phyloP scores from a whole-genome alignment of 1,284 basidiomycete genomes.

The Ganoderma lucidum region DNA sequence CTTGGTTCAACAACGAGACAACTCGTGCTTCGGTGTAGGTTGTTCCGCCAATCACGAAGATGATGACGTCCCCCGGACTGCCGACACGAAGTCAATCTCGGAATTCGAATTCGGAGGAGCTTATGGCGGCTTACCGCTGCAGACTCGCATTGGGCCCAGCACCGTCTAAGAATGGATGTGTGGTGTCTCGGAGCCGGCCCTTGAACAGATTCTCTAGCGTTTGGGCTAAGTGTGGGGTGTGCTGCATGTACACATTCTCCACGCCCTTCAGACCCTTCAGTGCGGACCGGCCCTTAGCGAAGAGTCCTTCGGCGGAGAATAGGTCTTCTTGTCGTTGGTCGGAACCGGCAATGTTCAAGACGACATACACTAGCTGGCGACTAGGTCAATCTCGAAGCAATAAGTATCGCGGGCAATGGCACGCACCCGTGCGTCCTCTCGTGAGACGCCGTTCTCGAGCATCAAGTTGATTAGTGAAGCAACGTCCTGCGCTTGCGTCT shows the following conservation, averaged over 20 bases:
- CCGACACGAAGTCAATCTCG: slow-evolving; percentile 12
- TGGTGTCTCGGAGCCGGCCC: slow-evolving; percentile 86
- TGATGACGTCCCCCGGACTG: slow-evolving; percentile 94
- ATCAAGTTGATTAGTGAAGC: slow-evolving; percentile 85
- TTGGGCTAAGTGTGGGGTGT: slow-evolving; percentile 92
- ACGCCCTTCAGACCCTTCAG: slow-evolving; percentile 98
- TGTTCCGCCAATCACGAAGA: slow-evolving; percentile 94
- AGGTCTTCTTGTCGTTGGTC: slow-evolving; percentile 98
- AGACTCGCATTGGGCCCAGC: slow-evolving; percentile 70
- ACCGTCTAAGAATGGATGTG: slow-evolving; percentile 89
- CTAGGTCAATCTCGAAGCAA: slow-evolving; percentile 14
- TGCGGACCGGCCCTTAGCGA: slow-evolving; percentile 94
- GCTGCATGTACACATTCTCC: slow-evolving; percentile 99
- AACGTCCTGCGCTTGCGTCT: slow-evolving; percentile 87
- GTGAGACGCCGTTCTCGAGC: slow-evolving; percentile 82
- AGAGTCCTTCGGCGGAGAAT: slow-evolving; percentile 95
- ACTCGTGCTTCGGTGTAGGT: slow-evolving; percentile 94
- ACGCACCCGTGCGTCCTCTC: slow-evolving; percentile 84
- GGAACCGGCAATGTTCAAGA: slow-evolving; percentile 93
- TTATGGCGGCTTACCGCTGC: slow-evolving; percentile 60
- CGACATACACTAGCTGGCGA: slow-evolving; percentile 87
- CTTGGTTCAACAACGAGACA: slow-evolving; percentile 87
- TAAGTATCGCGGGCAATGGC: background rate
- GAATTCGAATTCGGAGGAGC: background rate
- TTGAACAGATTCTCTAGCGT: slow-evolving; percentile 92